A percentile compares a stretch with the other conserved stretches of the same genome.
These are phyloP conservation scores for Fusarium drepaniforme DNA, from an alignment of 2,329 filamentous ascomycete species.

Conservation along the genomic window DNA sequence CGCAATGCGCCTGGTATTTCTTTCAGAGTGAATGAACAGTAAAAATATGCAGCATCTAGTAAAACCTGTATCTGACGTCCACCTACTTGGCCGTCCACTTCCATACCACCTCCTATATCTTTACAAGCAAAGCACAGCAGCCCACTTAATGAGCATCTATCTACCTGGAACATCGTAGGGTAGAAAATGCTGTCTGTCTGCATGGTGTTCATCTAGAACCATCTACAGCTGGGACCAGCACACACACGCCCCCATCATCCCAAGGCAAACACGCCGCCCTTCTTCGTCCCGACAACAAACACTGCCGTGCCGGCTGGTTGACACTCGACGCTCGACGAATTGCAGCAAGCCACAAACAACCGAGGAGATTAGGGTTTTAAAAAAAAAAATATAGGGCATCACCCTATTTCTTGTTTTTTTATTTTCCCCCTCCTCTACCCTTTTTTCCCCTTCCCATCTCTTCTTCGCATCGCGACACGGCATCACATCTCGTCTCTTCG, in stretches of 20 bases:
- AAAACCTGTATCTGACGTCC: neutral
- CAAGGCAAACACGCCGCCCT: neutral
- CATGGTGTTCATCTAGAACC: neutral
- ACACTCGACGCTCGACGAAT: neutral
- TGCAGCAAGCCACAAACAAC: too few relatives aligned
- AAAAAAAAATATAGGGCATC: neutral
- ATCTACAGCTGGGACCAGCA: neutral
- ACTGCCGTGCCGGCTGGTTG: neutral
- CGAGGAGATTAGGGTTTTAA: neutral
- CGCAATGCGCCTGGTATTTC: neutral
- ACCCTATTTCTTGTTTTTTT: neutral
- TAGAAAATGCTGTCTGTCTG: neutral
- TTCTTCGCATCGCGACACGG: neutral
- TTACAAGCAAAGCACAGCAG: neutral
- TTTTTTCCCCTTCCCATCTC: neutral
- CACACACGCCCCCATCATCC: neutral
- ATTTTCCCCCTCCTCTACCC: neutral
- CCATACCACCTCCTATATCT: neutral
- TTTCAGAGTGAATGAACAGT: neutral
- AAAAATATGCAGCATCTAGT: neutral
- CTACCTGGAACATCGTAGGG: neutral
- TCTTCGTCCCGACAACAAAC: neutral
- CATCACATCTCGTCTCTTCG: neutral
- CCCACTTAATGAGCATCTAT: neutral
- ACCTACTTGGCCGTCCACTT: neutral